These are phyloP conservation scores for Reticulascus tulasneorum DNA, from an alignment of 2,329 filamentous ascomycete species.

Conservation along the genomic window DNA sequence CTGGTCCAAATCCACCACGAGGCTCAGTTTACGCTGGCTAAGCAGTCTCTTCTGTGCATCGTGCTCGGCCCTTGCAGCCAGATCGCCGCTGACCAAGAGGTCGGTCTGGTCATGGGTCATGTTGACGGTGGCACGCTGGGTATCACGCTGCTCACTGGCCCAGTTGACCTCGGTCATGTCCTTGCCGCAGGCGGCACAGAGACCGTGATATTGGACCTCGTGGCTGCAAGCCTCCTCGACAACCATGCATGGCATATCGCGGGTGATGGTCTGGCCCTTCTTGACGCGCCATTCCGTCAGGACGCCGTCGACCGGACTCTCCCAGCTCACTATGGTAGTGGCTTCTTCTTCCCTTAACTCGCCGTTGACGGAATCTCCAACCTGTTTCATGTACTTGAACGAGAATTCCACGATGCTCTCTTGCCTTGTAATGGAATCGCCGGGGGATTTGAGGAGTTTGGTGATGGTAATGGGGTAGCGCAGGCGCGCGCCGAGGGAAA, in stretches of 20 bases:
- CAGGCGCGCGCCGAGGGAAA: constrained; percentile 59
- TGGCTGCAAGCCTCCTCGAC: constrained; percentile 91
- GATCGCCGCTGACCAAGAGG: constrained; percentile 76
- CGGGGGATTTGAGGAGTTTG: constrained; percentile 71
- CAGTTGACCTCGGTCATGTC: constrained; percentile 92
- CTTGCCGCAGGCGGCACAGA: constrained; percentile 89
- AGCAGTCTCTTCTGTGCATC: constrained; percentile 82
- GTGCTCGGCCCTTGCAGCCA: constrained; percentile 78
- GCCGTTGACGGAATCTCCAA: constrained; percentile 60
- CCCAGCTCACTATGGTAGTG: constrained; percentile 72
- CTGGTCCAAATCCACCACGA: constrained; percentile 96
- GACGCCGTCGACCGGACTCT: constrained; percentile 77
- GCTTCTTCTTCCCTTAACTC: constrained; percentile 64
- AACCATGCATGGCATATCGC: constrained; percentile 59
- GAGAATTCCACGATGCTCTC: constrained; percentile 82
- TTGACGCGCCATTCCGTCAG: constrained; percentile 72
- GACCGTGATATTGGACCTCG: constrained; percentile 82
- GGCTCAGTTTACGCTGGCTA: constrained; percentile 75
- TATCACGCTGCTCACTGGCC: constrained; percentile 74
- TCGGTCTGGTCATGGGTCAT: constrained; percentile 90
- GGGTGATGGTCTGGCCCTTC: constrained; percentile 60
- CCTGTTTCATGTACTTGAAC: constrained; percentile 74
- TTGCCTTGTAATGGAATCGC: constrained; percentile 71
- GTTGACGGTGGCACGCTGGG: constrained; percentile 84
- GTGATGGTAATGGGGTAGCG: constrained; percentile 93